These are phyloP conservation scores for Phialophora verrucosa DNA, from an alignment of 2,329 filamentous ascomycete genomes.

Conservation along the genomic window DNA sequence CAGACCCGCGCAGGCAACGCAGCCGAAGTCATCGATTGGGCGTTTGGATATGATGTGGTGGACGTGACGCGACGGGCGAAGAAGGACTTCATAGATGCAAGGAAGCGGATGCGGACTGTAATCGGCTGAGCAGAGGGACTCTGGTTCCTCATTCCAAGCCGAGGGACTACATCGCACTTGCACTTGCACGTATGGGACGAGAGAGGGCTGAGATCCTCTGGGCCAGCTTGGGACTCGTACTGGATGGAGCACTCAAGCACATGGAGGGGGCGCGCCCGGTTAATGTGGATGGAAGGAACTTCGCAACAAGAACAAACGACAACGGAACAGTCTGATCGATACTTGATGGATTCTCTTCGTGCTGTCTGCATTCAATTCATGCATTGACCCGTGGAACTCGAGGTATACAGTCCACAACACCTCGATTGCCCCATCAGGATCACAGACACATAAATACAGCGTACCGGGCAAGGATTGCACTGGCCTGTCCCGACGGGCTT, in stretches of 20 bases:
- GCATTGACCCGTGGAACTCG: background rate
- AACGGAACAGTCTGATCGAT: background rate
- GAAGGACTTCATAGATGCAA: background rate
- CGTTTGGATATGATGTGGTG: slow-evolving; percentile 11
- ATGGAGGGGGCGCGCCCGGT: too few species aligned
- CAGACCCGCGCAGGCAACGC: background rate
- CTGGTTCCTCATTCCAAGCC: too few species aligned
- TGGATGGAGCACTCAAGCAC: too few species aligned
- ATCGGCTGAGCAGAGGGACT: background rate
- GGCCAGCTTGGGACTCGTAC: too few species aligned
- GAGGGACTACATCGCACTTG: too few species aligned
- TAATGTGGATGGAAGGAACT: background rate
- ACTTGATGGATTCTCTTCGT: background rate
- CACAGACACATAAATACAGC: too few species aligned
- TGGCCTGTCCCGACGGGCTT: background rate
- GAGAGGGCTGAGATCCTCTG: too few species aligned
- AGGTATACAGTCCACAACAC: background rate
- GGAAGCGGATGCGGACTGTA: background rate
- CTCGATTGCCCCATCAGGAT: background rate
- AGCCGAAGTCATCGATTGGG: slow-evolving; percentile 8
- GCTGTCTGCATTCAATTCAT: background rate
- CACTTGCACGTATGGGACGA: too few species aligned
- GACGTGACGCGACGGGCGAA: background rate
- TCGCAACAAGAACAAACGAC: background rate
- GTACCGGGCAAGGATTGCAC: background rate